Evolutionary conservation across 1,284 basidiomycete species (phyloP).

Genomic region (Puccinia sorghi): DNA sequence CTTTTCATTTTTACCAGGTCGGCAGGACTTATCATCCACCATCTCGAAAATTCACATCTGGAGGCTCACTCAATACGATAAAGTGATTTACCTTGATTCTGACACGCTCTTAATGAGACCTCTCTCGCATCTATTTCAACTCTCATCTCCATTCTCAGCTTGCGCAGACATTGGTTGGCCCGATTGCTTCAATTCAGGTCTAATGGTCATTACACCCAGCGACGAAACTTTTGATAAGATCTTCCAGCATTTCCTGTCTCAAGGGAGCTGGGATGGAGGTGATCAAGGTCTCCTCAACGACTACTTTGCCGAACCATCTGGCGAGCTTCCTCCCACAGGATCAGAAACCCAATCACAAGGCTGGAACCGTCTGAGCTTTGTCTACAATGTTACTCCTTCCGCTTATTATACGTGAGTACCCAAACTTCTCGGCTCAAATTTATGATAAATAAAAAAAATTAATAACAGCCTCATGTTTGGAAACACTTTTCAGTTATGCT

Average conservation of each 20-base stretch:
- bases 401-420: conserved; percentile 84
- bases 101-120: conserved; percentile 87
- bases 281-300: conserved; percentile 96
- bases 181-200: conserved; percentile 96
- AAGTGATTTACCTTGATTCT: conserved; percentile 92
- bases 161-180: conserved; percentile 97
- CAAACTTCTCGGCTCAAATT: not conserved
- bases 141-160: conserved; percentile 70
- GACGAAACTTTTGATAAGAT: conserved; percentile 78
- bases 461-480: not conserved
- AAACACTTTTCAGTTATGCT: conserved; percentile 68
- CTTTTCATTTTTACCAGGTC: conserved; percentile 64
- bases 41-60: conserved; percentile 95
- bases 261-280: conserved; percentile 93
- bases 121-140: conserved; percentile 79
- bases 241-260: conserved; percentile 68
- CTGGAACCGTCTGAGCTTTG: conserved; percentile 54
- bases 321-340: not conserved
- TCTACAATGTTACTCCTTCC: conserved; percentile 95
- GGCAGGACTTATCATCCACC: conserved; percentile 84
- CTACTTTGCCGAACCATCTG: conserved; percentile 64
- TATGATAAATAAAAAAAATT: not conserved
- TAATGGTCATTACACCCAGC: conserved; percentile 81
- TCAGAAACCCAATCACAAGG: conserved; percentile 66
- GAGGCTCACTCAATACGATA: conserved; percentile 80